Percentiles rank a stretch among this genome's conserved stretches.
Conservation (phyloP, 2,329 filamentous ascomycete species). For the Colletotrichum orbiculare region DNA sequence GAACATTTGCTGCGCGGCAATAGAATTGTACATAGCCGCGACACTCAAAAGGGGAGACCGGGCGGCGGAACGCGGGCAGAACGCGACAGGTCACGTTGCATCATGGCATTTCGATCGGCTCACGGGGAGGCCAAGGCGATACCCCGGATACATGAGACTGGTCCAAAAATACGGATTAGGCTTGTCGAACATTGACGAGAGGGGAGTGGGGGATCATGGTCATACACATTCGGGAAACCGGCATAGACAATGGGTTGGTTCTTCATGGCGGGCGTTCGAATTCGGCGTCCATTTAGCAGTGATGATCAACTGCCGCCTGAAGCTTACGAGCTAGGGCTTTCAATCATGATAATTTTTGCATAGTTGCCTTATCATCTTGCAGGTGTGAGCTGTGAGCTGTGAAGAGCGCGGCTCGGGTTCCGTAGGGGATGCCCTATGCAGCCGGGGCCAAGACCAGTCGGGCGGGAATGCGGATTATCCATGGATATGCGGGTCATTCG, state of each 20-base stretch:
- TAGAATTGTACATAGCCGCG: constrained; percentile 20
- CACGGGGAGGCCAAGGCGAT: not conserved
- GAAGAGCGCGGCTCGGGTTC: too few species aligned
- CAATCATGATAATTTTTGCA: constrained; percentile 2
- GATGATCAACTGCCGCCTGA: constrained; percentile 23
- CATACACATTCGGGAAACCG: constrained; percentile 1
- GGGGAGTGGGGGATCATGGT: not conserved
- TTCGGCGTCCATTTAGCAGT: not conserved
- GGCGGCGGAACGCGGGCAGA: not conserved
- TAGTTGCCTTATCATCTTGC: too few species aligned
- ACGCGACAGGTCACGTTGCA: constrained; percentile 35
- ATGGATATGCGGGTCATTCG: too few species aligned
- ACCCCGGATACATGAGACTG: not conserved
- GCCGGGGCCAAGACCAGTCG: too few species aligned
- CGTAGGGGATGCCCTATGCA: too few species aligned
- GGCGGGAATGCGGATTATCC: too few species aligned
- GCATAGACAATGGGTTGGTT: constrained; percentile 17
- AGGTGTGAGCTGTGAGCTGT: too few species aligned
- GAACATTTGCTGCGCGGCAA: not conserved
- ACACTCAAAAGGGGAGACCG: not conserved
- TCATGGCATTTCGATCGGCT: constrained; percentile 37
- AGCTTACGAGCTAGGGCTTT: constrained; percentile 19
- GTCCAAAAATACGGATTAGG: not conserved
- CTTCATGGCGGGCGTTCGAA: constrained; percentile 13
- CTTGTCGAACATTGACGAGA: not conserved